Base-by-base conservation (phyloP, 2,329 filamentous ascomycete genomes). In the Neofusicoccum cordaticola region DNA sequence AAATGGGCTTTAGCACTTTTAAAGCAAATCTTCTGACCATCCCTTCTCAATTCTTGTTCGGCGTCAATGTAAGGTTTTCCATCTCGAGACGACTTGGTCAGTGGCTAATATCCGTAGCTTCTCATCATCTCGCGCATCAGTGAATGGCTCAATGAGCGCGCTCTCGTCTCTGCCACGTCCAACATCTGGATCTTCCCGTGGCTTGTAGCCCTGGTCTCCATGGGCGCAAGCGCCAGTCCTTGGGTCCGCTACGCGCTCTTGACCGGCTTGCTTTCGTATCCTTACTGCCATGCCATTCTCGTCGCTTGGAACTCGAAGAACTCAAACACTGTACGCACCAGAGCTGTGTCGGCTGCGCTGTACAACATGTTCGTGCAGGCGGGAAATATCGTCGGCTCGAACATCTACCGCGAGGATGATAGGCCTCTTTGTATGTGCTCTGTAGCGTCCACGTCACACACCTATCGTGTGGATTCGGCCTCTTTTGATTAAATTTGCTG, bases 401-500 rank as follows among this genome's bases (percentile, higher is more conserved):
- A 86, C 75, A 83, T 86, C 65, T 87, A 86, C 68, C 82, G 84
- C 27, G 74, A 82, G 17, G 83, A 85, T 47, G 85, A 87, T 69
- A 78, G 80, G 68, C 84, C 85, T 1, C 72, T 83, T 22, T 86
- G 67, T 65, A 37, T 27, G 56, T 47, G 27, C 27, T 31, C 27
- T 7, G 6, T 7, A 31, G 27, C 27, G 4, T 31, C 27, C 27
- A 31, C 27, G 6, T 31, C 6, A 31, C 22, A 31, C 22, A 3
- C 22, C 22, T 22, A 22, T 3, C 22, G 22, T 22, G 22, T 22
- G 22, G 22, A 22, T 22, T 22, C 22, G 22, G 22, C 3, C 22
- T 22, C 22, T 22, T 3, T 22, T 22, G 22, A 22, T 22, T 3
- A 22, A 3, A 3, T 22, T 22, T 22, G 22, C 22, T 22, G 22